Conservation (phyloP, 1,139 yeast species). For the Protomyces arabidopsidicola region DNA sequence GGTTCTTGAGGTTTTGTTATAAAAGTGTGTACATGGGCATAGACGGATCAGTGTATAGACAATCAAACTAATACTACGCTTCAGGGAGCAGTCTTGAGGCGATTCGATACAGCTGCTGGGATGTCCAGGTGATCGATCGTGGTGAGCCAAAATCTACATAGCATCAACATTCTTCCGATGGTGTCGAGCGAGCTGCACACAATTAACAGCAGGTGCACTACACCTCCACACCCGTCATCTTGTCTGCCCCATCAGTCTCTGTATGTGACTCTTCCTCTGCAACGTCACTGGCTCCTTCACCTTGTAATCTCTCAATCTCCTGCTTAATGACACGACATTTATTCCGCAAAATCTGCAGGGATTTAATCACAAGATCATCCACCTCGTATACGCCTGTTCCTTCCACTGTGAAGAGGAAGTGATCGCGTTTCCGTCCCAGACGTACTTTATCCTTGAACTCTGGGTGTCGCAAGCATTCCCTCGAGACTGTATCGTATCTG, state of each 20-base stretch:
- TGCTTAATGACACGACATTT: constrained; percentile 51
- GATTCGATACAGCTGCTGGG: no score
- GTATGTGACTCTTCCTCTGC: not conserved
- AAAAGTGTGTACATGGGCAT: no score
- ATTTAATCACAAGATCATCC: constrained; percentile 87
- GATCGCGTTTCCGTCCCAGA: constrained; percentile 85
- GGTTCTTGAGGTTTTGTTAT: no score
- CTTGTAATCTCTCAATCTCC: constrained; percentile 19
- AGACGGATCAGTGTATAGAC: no score
- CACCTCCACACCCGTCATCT: not conserved
- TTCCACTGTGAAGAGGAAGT: constrained; percentile 81
- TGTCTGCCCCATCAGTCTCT: not conserved
- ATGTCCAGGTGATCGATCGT: no score
- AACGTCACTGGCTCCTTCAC: not conserved
- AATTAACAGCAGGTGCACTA: no score
- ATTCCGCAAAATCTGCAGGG: constrained; percentile 74
- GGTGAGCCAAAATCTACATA: no score
- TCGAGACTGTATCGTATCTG: constrained; percentile 89
- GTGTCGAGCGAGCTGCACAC: no score
- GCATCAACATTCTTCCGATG: no score
- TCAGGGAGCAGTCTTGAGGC: no score
- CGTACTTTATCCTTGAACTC: constrained; percentile 86
- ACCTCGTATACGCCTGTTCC: constrained; percentile 96
- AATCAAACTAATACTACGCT: no score
- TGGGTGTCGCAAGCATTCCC: constrained; percentile 90